Evolutionary conservation across 2,329 filamentous ascomycete species (phyloP).

Genomic region (Leptographium galeiforme): DNA sequence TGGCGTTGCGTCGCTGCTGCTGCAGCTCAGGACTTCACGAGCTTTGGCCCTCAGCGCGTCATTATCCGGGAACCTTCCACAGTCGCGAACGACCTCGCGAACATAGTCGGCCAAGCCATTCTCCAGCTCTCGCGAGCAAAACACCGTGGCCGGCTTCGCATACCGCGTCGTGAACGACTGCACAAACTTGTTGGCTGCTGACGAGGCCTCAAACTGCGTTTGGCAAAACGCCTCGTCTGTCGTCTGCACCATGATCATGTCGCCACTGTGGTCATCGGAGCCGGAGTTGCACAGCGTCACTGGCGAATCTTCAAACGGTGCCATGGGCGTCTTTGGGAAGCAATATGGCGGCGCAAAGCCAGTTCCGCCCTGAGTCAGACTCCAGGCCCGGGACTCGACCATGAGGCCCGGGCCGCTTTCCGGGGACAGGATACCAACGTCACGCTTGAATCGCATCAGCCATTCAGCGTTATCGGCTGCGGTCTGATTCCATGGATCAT

Average conservation of each 20-base stretch:
- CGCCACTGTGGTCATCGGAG: constrained; percentile 15
- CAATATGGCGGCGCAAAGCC: constrained; percentile 44
- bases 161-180: constrained; percentile 29
- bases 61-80: constrained; percentile 33
- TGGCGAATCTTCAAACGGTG: constrained; percentile 16
- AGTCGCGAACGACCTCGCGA: constrained; percentile 19
- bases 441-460: constrained; percentile 48
- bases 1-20: constrained; percentile 27
- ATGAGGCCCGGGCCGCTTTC: constrained; percentile 37
- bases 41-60: constrained; percentile 32
- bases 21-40: constrained; percentile 29
- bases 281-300: neutral
- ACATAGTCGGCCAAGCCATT: constrained; percentile 37
- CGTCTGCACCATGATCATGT: constrained; percentile 18
- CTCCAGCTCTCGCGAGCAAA: constrained; percentile 47
- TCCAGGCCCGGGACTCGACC: constrained; percentile 26
- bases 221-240: constrained; percentile 16
- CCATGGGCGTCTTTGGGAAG: constrained; percentile 26
- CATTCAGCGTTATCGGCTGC: constrained; percentile 51
- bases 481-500: constrained; percentile 52
- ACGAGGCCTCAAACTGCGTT: constrained; percentile 23
- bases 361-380: constrained; percentile 33
- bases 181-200: constrained; percentile 34
- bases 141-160: constrained; percentile 34
- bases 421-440: constrained; percentile 35